Evolutionary conservation across 768 basidiomycete species (phyloP).

Genomic region (Thelephora ganbajun): DNA sequence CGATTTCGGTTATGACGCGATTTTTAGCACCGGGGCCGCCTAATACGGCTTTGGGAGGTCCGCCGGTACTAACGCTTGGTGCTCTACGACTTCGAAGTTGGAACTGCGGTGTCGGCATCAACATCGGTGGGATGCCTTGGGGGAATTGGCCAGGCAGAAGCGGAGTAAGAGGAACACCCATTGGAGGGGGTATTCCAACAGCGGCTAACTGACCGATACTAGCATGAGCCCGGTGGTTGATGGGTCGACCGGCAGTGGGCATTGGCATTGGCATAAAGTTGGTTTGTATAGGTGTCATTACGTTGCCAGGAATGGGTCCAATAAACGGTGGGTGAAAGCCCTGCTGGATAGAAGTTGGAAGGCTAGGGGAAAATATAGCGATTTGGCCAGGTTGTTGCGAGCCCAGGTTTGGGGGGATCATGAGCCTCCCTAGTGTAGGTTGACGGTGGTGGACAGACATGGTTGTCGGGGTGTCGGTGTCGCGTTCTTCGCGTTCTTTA

Average conservation of each 20-base stretch:
- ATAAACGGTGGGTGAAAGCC: conserved; percentile 44
- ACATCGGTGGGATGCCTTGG: conserved; percentile 24
- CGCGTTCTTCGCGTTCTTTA: too few species aligned
- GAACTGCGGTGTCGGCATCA: conserved; percentile 29
- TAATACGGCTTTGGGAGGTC: conserved; percentile 77
- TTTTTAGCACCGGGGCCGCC: conserved; percentile 71
- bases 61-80: conserved; percentile 57
- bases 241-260: conserved; percentile 34
- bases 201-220: conserved; percentile 55
- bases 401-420: conserved; percentile 37
- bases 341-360: conserved; percentile 46
- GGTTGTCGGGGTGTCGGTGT: not conserved
- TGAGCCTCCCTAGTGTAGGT: conserved; percentile 38
- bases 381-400: conserved; percentile 39
- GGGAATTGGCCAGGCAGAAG: conserved; percentile 42
- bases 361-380: conserved; percentile 49
- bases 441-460: conserved; percentile 24
- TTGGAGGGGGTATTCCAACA: conserved; percentile 42
- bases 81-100: conserved; percentile 52
- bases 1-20: conserved; percentile 24
- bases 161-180: conserved; percentile 45
- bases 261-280: conserved; percentile 39
- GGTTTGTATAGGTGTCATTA: conserved; percentile 60
- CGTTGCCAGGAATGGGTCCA: conserved; percentile 18
- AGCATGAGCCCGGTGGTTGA: conserved; percentile 36